phyloP scores from a whole-genome alignment of 2,329 filamentous ascomycete genomes.

The Rhinocladiella similis region DNA sequence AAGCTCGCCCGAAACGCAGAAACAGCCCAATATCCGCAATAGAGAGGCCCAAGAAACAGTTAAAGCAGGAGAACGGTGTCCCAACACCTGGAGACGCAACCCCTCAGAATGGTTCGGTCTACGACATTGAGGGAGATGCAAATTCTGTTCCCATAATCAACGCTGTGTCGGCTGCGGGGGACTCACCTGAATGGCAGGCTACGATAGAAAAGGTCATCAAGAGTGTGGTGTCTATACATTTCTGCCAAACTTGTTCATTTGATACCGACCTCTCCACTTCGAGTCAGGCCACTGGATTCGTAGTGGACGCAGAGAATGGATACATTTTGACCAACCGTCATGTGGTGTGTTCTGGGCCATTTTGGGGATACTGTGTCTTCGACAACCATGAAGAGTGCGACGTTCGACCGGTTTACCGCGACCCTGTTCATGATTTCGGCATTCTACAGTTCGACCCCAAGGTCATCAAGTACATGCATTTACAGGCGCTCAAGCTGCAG shows the following conservation, averaged over 20 bases:
- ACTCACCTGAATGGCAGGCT: slow-evolving; percentile 88
- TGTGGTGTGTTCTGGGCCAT: slow-evolving; percentile 91
- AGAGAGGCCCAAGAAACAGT: slow-evolving; percentile 57
- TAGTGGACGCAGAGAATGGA: slow-evolving; percentile 90
- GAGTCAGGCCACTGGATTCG: slow-evolving; percentile 95
- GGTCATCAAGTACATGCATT: slow-evolving; percentile 94
- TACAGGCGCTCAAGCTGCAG: slow-evolving; percentile 75
- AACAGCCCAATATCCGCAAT: slow-evolving; percentile 50
- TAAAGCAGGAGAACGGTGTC: slow-evolving; percentile 48
- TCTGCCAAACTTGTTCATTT: slow-evolving; percentile 96
- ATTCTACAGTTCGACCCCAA: slow-evolving; percentile 95
- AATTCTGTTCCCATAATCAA: slow-evolving; percentile 47
- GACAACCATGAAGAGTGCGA: slow-evolving; percentile 98
- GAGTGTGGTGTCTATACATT: slow-evolving; percentile 97
- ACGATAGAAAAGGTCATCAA: slow-evolving; percentile 92
- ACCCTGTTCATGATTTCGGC: slow-evolving; percentile 97
- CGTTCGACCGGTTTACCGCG: slow-evolving; percentile 93
- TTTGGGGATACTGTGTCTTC: slow-evolving; percentile 98
- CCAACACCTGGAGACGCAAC: slow-evolving; percentile 43
- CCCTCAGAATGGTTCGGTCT: slow-evolving; percentile 45
- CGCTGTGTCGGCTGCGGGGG: slow-evolving; percentile 51
- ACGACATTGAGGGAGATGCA: slow-evolving; percentile 47
- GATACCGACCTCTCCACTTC: slow-evolving; percentile 94
- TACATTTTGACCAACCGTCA: slow-evolving; percentile 88
- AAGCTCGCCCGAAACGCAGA: slow-evolving; percentile 56